Conservation (phyloP, 1,284 basidiomycete species). For the Boletellus dicymbophilus region DNA sequence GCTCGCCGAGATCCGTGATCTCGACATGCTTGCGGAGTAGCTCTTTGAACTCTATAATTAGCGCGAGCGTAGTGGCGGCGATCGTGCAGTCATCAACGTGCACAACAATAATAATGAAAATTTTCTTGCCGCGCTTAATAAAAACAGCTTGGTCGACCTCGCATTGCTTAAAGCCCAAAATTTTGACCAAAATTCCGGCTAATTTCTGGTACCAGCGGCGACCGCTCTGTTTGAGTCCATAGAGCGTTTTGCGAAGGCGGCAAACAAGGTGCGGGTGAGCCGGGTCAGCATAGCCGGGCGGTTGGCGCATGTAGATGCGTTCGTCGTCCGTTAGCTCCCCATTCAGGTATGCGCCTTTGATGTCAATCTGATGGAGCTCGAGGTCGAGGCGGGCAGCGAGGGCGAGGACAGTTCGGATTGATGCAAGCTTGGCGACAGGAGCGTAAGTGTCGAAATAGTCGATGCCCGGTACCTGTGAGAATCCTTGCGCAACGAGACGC, state of each 20-base stretch:
- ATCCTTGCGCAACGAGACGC: slow-evolving; percentile 42
- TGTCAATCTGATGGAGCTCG: background rate
- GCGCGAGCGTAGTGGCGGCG: background rate
- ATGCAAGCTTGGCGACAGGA: slow-evolving; percentile 30
- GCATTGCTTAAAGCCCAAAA: background rate
- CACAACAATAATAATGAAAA: background rate
- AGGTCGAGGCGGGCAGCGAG: background rate
- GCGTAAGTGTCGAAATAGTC: slow-evolving; percentile 43
- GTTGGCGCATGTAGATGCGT: too few relatives aligned
- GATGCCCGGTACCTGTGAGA: slow-evolving; percentile 38
- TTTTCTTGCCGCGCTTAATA: too few relatives aligned
- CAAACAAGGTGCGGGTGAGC: too few relatives aligned
- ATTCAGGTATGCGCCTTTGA: too few relatives aligned
- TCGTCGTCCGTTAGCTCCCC: too few relatives aligned
- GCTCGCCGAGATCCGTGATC: background rate
- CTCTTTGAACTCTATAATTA: background rate
- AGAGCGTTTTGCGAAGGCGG: too few relatives aligned
- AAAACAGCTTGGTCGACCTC: background rate
- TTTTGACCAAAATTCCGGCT: too few relatives aligned
- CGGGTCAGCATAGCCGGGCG: too few relatives aligned
- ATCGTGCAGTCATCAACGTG: slow-evolving; percentile 1
- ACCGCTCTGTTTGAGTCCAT: too few relatives aligned
- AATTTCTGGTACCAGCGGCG: background rate
- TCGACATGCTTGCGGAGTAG: background rate
- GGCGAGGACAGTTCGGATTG: slow-evolving; percentile 29